These are phyloP conservation scores for Tylopilus subfusipes DNA, from an alignment of 768 basidiomycete genomes.

Conservation along the genomic window DNA sequence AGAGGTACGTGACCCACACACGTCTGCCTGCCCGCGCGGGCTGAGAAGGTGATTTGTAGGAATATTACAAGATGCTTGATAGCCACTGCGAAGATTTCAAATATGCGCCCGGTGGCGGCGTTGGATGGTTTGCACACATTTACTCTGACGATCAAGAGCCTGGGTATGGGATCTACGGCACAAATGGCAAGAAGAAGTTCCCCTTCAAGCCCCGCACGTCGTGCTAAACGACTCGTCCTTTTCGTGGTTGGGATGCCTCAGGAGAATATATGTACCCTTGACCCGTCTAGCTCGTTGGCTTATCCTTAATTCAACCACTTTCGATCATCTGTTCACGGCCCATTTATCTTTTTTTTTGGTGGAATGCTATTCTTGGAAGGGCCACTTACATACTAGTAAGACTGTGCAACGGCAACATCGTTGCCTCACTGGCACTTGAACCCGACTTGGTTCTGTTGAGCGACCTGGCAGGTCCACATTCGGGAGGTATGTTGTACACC, in stretches of 20 bases:
- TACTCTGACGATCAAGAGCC: constrained; percentile 64
- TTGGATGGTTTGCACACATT: constrained; percentile 83
- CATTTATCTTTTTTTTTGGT: no score
- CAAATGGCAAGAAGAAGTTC: constrained; percentile 54
- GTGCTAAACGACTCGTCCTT: constrained; percentile 38
- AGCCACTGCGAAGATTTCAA: constrained; percentile 63
- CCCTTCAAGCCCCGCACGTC: constrained; percentile 58
- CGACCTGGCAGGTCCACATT: no score
- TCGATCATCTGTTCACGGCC: constrained; percentile 4
- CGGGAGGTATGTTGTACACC: no score
- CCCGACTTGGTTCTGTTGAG: no score
- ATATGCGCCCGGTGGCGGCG: constrained; percentile 51
- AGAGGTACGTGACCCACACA: constrained; percentile 39
- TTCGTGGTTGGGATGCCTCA: background rate
- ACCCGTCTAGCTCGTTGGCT: no score
- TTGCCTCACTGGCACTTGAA: no score
- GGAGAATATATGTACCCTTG: background rate
- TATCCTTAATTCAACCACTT: no score
- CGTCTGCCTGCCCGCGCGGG: background rate
- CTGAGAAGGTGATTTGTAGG: constrained; percentile 7
- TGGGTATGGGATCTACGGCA: constrained; percentile 67
- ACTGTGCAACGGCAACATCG: no score
- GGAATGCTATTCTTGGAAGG: no score
- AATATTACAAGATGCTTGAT: constrained; percentile 66
- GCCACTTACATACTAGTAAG: no score